phyloP scores from a whole-genome alignment of 805 yeast genomes.

The Torulaspora maleeae region DNA sequence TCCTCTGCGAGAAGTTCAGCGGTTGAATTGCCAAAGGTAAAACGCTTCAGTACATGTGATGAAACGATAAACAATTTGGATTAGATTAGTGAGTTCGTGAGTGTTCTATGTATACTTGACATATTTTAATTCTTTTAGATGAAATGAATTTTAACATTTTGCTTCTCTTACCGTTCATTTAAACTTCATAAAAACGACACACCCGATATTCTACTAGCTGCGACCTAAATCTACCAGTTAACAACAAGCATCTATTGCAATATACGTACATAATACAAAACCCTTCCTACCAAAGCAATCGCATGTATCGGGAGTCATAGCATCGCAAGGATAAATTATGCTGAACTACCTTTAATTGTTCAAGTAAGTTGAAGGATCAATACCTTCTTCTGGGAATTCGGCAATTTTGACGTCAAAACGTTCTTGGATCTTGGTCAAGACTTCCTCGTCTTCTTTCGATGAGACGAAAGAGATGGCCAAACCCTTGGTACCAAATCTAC shows the following conservation, averaged over 20 bases:
- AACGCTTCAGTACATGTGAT: conserved; percentile 28
- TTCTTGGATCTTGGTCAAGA: conserved; percentile 87
- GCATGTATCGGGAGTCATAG: not conserved
- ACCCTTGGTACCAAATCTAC: conserved; percentile 99
- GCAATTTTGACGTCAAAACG: conserved; percentile 94
- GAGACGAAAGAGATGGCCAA: conserved; percentile 88
- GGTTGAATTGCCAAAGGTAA: conserved; percentile 26
- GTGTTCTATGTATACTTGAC: not conserved
- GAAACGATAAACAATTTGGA: conserved; percentile 22
- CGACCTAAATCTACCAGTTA: not conserved
- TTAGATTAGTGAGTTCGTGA: not conserved
- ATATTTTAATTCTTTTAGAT: not conserved
- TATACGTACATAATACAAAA: conserved; percentile 16
- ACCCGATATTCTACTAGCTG: not conserved
- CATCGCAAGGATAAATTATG: not conserved
- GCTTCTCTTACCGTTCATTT: not conserved
- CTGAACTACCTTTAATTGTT: conserved; percentile 53
- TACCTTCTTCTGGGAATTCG: conserved; percentile 96
- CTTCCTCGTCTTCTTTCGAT: conserved; percentile 81
- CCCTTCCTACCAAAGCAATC: conserved; percentile 1
- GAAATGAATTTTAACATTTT: not conserved
- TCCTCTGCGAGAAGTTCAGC: conserved; percentile 5
- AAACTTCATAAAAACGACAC: not conserved
- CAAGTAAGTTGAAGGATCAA: conserved; percentile 96
- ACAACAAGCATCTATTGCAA: conserved; percentile 5